These are phyloP conservation scores for Verticillium nubilum DNA, from an alignment of 2,329 filamentous ascomycete species.

Conservation along the genomic window DNA sequence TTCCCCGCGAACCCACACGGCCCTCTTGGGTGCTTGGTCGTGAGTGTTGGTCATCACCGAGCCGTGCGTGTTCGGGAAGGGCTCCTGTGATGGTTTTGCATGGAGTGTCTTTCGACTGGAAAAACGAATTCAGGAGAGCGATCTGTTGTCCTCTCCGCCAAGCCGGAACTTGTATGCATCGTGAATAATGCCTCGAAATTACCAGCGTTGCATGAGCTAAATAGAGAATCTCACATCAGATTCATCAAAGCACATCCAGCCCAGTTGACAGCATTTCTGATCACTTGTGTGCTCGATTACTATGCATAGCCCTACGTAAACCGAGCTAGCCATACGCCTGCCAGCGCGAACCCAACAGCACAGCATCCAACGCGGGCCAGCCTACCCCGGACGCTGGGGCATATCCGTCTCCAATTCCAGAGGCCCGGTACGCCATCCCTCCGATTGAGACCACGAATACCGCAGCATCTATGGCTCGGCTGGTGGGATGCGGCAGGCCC, in stretches of 20 bases:
- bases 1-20: neutral
- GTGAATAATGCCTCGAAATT: no score
- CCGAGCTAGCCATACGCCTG: neutral
- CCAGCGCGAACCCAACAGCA: neutral
- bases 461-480: neutral
- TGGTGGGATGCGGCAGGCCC: neutral
- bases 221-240: no score
- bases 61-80: no score
- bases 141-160: no score
- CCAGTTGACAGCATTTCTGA: neutral
- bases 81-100: no score
- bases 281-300: slow-evolving; percentile 1
- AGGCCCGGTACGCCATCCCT: neutral
- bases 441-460: neutral
- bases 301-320: neutral
- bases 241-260: no score
- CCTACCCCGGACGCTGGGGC: neutral
- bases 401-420: neutral
- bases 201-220: no score
- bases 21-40: neutral
- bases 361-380: neutral
- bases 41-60: neutral
- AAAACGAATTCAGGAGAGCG: no score
- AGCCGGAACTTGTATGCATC: no score
- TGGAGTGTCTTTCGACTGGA: no score